Evolutionary conservation across 169 alveolate genomes (phyloP), one percentile per base, ranked within the genome.

Genomic region (Cryptosporidium sp.): DNA sequence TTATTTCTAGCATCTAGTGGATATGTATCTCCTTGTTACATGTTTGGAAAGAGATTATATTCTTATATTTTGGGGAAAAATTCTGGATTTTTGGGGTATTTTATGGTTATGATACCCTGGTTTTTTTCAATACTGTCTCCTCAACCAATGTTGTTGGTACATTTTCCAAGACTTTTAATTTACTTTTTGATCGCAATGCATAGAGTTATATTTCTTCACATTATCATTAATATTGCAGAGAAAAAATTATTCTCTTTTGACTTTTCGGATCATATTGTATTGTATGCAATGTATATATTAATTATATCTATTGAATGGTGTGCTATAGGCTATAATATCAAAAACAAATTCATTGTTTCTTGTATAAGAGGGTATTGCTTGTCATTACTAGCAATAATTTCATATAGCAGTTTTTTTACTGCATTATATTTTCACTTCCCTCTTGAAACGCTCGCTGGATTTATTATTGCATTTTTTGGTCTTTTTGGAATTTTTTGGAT

Each of bases 241-340:
- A 80, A 65, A 29, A 80, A 67, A 52, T 61, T 80, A 14, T 80
- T 70, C 26, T 42, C 60, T 26, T 80, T 65, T 26, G 89, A 80
- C 35, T 80, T 80, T 39, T 80, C 89, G 37, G 89, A 80, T 21
- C 89, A 80, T 48, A 80, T 80, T 26, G 89, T 80, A 26, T 21
- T 80, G 29, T 80, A 80, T 61, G 56, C 80, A 9, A 80, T 80
- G 89, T 80, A 80, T 62, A 65, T 80, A 42, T 44, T 80, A 39
- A 80, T 80, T 44, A 80, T 80, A 14, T 80, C 89, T 23, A 67
- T 80, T 29, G 89, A 80, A 48, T 80, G 89, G 89, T 80, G 89
- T 12, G 89, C 89, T n/a, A 33, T 44, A 39, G 72, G 89, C 62
- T 42, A 65, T 42, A 80, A 65, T 42, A 62, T 80, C 16, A 60